These are phyloP conservation scores for Colletotrichum echinochloae DNA, from an alignment of 2,329 filamentous ascomycete genomes.

Conservation along the genomic window DNA sequence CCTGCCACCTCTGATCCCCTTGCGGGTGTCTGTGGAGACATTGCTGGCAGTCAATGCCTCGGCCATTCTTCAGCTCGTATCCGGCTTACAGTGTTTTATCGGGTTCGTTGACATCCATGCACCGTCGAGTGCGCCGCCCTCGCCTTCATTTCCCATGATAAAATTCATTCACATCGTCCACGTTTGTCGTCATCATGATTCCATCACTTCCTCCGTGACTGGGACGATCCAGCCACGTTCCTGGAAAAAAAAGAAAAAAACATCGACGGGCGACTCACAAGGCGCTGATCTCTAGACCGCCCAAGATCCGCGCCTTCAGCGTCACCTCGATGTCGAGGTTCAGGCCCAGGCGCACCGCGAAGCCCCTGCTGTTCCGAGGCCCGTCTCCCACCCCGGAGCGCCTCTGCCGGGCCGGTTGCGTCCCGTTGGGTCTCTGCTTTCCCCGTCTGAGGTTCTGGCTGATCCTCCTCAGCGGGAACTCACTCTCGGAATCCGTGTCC, in stretches of 20 bases:
- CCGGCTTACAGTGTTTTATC: neutral
- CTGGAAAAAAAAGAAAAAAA: too few species aligned
- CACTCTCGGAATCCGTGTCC: constrained; percentile 26
- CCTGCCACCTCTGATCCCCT: neutral
- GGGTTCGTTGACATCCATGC: neutral
- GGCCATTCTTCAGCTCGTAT: neutral
- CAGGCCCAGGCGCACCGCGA: constrained; percentile 23
- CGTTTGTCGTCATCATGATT: constrained; percentile 11
- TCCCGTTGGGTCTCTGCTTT: constrained; percentile 7
- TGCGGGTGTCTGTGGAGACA: neutral
- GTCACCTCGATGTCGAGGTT: constrained; percentile 33
- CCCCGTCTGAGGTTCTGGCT: constrained; percentile 1
- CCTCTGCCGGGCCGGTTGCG: neutral
- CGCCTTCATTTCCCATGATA: neutral
- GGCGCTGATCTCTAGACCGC: constrained; percentile 28
- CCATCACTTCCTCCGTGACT: constrained; percentile 6
- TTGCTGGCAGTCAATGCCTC: neutral
- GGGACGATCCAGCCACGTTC: neutral
- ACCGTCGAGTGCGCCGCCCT: neutral
- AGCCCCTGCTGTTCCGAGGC: constrained; percentile 10
- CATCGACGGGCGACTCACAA: constrained; percentile 19
- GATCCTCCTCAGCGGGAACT: constrained; percentile 1
- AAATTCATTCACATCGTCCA: neutral
- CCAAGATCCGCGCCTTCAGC: constrained; percentile 24
- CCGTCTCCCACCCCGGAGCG: neutral